These are phyloP conservation scores for Alternaria hordeiaustralica DNA, from an alignment of 2,329 filamentous ascomycete species.

Conservation along the genomic window DNA sequence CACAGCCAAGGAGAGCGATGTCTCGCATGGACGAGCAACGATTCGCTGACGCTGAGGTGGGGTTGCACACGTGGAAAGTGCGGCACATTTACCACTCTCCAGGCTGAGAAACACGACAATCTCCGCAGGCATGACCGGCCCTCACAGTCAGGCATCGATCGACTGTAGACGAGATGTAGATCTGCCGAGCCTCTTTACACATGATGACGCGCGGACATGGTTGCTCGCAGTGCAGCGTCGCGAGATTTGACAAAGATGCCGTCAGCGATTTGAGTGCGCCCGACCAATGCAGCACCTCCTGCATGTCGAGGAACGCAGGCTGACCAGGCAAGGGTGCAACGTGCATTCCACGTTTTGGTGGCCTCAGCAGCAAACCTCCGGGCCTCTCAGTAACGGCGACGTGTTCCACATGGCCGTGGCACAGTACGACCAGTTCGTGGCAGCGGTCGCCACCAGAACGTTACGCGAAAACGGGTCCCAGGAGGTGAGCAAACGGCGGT, in stretches of 20 bases:
- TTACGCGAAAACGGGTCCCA: constrained; percentile 40
- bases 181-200: constrained; percentile 18
- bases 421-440: constrained; percentile 22
- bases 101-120: constrained; percentile 21
- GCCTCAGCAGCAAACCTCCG: constrained; percentile 37
- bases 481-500: constrained; percentile 39
- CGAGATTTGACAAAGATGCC: constrained; percentile 3
- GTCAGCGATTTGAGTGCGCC: constrained; percentile 2
- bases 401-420: constrained; percentile 25
- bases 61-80: constrained; percentile 34
- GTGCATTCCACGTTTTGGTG: constrained; percentile 44
- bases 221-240: not conserved
- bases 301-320: constrained; percentile 12
- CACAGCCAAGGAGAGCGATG: constrained; percentile 36
- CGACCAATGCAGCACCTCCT: not conserved
- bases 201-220: constrained; percentile 14
- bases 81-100: constrained; percentile 19
- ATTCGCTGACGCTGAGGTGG: constrained; percentile 27
- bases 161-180: constrained; percentile 16
- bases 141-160: constrained; percentile 20
- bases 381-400: constrained; percentile 29
- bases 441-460: constrained; percentile 23
- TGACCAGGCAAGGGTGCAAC: constrained; percentile 41
- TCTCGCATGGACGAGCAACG: constrained; percentile 41
- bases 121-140: constrained; percentile 7